These are phyloP conservation scores for Phytopythium chamaehyphon DNA, from an alignment of 352 stramenopile genomes.

Conservation along the genomic window DNA sequence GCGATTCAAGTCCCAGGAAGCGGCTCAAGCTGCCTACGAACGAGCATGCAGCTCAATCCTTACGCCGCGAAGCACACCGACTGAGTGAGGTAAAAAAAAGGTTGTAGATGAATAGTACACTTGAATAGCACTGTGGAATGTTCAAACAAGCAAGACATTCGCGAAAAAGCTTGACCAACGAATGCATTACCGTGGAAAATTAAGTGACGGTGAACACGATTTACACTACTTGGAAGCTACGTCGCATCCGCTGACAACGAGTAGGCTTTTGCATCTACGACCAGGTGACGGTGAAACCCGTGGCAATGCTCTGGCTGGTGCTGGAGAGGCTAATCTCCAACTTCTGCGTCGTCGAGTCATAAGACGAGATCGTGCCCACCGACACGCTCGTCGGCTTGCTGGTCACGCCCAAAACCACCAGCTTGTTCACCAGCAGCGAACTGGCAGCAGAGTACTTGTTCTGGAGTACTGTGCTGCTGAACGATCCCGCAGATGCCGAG, in stretches of 20 bases:
- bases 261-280: background rate
- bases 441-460: slow-evolving; percentile 15
- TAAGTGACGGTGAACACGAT: no score
- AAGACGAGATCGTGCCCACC: slow-evolving; percentile 16
- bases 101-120: no score
- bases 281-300: slow-evolving; percentile 24
- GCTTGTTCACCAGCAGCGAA: slow-evolving; percentile 21
- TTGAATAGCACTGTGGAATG: no score
- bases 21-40: slow-evolving; percentile 55
- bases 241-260: no score
- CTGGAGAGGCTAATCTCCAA: slow-evolving; percentile 22
- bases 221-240: no score
- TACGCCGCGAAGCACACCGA: slow-evolving; percentile 27
- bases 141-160: no score
- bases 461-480: slow-evolving; percentile 14
- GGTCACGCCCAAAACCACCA: slow-evolving; percentile 22
- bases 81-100: background rate
- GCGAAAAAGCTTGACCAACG: no score
- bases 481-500: slow-evolving; percentile 9
- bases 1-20: slow-evolving; percentile 58
- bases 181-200: no score
- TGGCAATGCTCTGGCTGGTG: slow-evolving; percentile 18
- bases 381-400: slow-evolving; percentile 19
- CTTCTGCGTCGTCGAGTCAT: slow-evolving; percentile 20
- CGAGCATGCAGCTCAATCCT: slow-evolving; percentile 48